Conservation (phyloP, 1,284 basidiomycete species). For the Ustilago esculenta region DNA sequence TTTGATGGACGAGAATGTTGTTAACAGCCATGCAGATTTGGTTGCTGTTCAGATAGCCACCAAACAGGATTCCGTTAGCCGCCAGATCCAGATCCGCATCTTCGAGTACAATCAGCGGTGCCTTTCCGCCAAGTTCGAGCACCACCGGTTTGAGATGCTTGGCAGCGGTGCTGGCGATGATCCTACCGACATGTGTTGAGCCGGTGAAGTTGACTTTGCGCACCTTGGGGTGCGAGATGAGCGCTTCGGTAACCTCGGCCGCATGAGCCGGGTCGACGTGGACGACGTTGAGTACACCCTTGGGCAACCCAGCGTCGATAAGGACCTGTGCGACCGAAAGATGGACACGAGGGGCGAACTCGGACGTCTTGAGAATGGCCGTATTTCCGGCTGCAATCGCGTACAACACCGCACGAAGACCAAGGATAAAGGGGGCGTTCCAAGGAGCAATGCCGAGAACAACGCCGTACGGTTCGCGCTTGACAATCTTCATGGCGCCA, state of each 20-base stretch:
- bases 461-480: conserved; percentile 48
- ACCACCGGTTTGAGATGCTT: conserved; percentile 75
- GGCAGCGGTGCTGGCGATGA: conserved; percentile 83
- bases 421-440: conserved; percentile 65
- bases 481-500: conserved; percentile 43
- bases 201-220: conserved; percentile 70
- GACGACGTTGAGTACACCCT: conserved; percentile 74
- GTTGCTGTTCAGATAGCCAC: conserved; percentile 74
- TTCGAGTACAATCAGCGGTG: conserved; percentile 71
- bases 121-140: conserved; percentile 70
- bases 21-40: conserved; percentile 79
- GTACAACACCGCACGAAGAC: conserved; percentile 70
- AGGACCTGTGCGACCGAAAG: conserved; percentile 70
- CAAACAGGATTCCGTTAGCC: conserved; percentile 68
- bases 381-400: conserved; percentile 76
- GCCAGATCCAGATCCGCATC: conserved; percentile 75
- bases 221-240: conserved; percentile 73
- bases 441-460: conserved; percentile 54
- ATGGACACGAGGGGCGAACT: conserved; percentile 72
- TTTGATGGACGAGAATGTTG: conserved; percentile 73
- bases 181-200: conserved; percentile 77
- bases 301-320: conserved; percentile 73
- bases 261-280: conserved; percentile 71
- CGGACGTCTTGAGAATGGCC: conserved; percentile 74
- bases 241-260: conserved; percentile 70